Evolutionary conservation across 768 basidiomycete genomes (phyloP), one percentile per base, ranked within the genome.

Genomic region (Mycena albidolilacea): DNA sequence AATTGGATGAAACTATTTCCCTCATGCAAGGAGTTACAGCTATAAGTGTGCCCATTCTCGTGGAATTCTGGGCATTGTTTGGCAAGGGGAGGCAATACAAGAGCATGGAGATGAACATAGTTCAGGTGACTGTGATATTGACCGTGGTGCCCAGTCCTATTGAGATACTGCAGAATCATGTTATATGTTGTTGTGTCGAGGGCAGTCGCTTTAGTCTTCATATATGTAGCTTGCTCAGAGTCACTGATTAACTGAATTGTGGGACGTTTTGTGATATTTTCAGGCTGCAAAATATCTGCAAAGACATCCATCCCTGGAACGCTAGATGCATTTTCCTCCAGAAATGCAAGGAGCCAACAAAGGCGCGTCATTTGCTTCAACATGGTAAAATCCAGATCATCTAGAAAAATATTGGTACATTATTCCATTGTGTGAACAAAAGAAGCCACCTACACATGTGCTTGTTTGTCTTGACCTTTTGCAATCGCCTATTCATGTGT

Each of bases 401-500:
- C 69, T 70, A 37, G 14, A 59, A 50, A 43, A 54, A 14, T 23
- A 17, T 54, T 15, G 54, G 52, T n/a, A 38, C 9, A 61, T 44
- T 15, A 61, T 59, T 30, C 35, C 12, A 23, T 48, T 60, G 7
- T 44, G 41, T 11, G 55, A 43, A 30, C 38, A 39, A 44, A 38
- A n/a, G 19, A 17, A 41, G 30, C 44, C n/a, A 60, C 58, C 4
- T 58, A 71, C 70, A 23, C 3, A 72, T 44, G 35, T 48, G 70
- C 7, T 59, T 58, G 64, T 75, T 73, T 41, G 67, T 69, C 55
- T 61, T 62, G 38, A 70, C 66, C 17, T 65, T 67, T 35, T 57
- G 44, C 5, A 75, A 46, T 3, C 21, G 7, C 15, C 70, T 70
- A 69, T 78, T 78, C 37, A 72, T 6, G 10, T 59, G 67, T 54